Conservation (phyloP, 116 monocot genomes). For the Iris pallida region DNA sequence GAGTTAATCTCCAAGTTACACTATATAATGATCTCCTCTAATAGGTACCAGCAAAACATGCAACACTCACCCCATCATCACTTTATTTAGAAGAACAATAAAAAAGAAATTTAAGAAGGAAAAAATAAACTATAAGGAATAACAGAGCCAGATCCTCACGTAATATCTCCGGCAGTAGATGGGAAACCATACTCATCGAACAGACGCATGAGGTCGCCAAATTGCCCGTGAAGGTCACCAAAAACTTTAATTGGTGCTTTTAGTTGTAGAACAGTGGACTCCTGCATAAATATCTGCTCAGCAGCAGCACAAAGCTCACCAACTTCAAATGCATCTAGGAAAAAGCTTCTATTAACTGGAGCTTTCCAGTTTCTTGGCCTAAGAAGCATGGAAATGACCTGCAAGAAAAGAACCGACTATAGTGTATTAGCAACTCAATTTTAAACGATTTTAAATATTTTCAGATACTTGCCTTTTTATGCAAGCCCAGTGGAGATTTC, state of each 20-base stretch:
- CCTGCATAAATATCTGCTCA: constrained; percentile 89
- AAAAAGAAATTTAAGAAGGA: neutral
- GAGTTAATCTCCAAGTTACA: no score
- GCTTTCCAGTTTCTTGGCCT: constrained; percentile 81
- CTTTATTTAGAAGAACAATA: no score
- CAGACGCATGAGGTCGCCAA: constrained; percentile 91
- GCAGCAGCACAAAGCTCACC: constrained; percentile 94
- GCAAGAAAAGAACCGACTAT: constrained; percentile 17
- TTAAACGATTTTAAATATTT: neutral
- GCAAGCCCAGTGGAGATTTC: constrained; percentile 79
- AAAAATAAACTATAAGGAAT: neutral
- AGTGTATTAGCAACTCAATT: neutral
- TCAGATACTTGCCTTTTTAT: constrained; percentile 54
- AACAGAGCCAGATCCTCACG: constrained; percentile 40
- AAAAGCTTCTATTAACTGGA: constrained; percentile 73
- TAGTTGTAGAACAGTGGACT: constrained; percentile 82
- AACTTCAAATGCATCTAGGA: constrained; percentile 85
- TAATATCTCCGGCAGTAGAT: constrained; percentile 89
- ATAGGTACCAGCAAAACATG: no score
- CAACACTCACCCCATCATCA: no score
- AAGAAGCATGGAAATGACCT: constrained; percentile 78
- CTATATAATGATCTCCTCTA: no score
- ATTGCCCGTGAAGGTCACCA: constrained; percentile 95
- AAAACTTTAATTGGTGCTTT: constrained; percentile 97
- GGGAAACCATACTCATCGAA: constrained; percentile 98